Evolutionary conservation across 139 green algal species (phyloP).

Genomic region (Trebouxia sp.): DNA sequence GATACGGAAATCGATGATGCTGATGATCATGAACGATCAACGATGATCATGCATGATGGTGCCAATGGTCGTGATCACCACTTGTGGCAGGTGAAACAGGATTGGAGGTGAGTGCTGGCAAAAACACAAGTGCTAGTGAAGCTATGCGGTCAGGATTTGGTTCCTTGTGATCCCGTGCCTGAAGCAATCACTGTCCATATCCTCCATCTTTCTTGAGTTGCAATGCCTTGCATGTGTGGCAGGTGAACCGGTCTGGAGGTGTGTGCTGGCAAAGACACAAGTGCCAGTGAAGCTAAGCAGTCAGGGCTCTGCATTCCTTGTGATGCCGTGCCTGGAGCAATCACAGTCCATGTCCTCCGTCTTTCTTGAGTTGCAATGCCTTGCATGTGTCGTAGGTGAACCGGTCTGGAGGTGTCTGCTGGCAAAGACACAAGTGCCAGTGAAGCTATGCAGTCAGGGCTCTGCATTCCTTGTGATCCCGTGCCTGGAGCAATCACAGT

Average conservation of each 20-base stretch:
- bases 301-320: not conserved
- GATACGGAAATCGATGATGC: too few species aligned
- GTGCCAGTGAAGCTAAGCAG: not conserved
- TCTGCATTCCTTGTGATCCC: not conserved
- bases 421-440: not conserved
- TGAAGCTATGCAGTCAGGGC: not conserved
- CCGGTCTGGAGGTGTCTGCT: not conserved
- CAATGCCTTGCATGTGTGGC: too few species aligned
- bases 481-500: not conserved
- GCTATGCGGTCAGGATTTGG: not conserved
- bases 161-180: not conserved
- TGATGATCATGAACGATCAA: too few species aligned
- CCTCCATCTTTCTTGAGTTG: too few species aligned
- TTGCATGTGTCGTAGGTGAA: not conserved
- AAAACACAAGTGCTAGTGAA: not conserved
- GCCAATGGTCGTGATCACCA: too few species aligned
- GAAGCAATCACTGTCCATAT: not conserved
- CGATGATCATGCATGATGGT: too few species aligned
- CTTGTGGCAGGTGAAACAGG: not conserved
- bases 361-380: too few species aligned
- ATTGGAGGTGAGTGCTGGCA: not conserved
- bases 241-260: conserved; percentile 14
- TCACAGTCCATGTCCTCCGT: conserved; percentile 13
- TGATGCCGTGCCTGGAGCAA: not conserved
- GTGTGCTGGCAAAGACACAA: not conserved